These are phyloP conservation scores for Gynochthodes officinalis DNA, from an alignment of 257 asterid species.

Conservation along the genomic window DNA sequence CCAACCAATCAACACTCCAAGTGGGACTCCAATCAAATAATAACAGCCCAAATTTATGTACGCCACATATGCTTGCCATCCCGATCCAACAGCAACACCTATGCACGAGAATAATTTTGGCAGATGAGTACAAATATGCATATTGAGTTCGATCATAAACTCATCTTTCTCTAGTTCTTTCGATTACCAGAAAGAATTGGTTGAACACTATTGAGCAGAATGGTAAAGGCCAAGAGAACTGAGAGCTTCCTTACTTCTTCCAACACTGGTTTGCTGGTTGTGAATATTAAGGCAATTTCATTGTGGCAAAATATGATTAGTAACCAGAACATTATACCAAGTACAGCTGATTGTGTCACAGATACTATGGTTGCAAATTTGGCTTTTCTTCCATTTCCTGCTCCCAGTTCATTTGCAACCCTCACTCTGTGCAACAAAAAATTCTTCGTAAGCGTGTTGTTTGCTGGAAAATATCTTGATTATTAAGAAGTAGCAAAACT, in stretches of 20 bases:
- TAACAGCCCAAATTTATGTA: slow-evolving; percentile 52
- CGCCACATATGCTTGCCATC: slow-evolving; percentile 59
- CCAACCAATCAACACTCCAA: slow-evolving; percentile 43
- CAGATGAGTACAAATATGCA: not conserved
- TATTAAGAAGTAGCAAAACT: no score
- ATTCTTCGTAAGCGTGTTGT: not conserved
- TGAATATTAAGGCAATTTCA: slow-evolving; percentile 39
- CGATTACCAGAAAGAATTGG: slow-evolving; percentile 52
- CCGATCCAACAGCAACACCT: slow-evolving; percentile 69
- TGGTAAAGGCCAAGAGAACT: slow-evolving; percentile 45
- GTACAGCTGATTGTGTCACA: slow-evolving; percentile 37
- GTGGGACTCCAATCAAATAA: slow-evolving; percentile 48
- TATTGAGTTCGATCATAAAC: not conserved
- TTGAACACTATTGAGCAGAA: slow-evolving; percentile 55
- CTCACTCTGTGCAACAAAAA: slow-evolving; percentile 44
- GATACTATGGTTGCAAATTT: slow-evolving; percentile 50
- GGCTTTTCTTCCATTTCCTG: slow-evolving; percentile 58
- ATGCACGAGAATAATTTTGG: slow-evolving; percentile 10
- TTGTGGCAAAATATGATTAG: slow-evolving; percentile 35
- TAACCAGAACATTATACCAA: slow-evolving; percentile 44
- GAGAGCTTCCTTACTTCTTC: slow-evolving; percentile 44
- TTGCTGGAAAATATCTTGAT: no score
- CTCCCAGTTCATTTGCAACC: slow-evolving; percentile 75
- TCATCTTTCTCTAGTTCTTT: not conserved
- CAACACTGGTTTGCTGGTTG: slow-evolving; percentile 40